These are phyloP conservation scores for Penicillium sp. DNA, from an alignment of 2,329 filamentous ascomycete species.

Conservation along the genomic window DNA sequence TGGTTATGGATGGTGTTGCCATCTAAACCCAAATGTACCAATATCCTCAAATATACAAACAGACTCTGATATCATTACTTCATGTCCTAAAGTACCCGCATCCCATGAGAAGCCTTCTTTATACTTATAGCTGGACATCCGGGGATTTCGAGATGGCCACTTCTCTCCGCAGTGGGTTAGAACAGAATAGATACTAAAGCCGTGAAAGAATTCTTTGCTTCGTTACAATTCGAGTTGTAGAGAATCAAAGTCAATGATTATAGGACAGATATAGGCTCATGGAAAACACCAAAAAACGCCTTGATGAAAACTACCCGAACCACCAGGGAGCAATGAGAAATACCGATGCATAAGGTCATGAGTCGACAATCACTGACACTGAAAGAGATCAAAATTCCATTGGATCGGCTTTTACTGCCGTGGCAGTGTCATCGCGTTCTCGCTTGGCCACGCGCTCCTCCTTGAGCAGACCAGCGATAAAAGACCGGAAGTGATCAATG, in stretches of 20 bases:
- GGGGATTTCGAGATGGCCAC: too few species aligned
- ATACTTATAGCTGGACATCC: too few species aligned
- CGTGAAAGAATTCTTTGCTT: neutral
- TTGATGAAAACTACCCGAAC: neutral
- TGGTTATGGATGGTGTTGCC: neutral
- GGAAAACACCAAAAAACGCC: constrained; percentile 9
- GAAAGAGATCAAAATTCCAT: constrained; percentile 62
- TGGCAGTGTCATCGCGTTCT: constrained; percentile 50
- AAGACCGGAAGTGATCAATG: constrained; percentile 81
- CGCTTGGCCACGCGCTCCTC: constrained; percentile 61
- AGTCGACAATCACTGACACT: constrained; percentile 1
- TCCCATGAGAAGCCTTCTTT: too few species aligned
- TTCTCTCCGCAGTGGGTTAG: too few species aligned
- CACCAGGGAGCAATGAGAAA: constrained; percentile 1
- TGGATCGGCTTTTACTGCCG: constrained; percentile 44
- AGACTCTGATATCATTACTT: neutral
- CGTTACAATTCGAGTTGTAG: neutral
- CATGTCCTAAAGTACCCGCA: too few species aligned
- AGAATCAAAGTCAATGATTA: neutral
- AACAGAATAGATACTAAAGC: too few species aligned
- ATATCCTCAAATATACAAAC: constrained; percentile 7
- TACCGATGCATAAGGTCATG: constrained; percentile 21
- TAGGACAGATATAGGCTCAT: neutral
- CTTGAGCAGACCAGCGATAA: constrained; percentile 75
- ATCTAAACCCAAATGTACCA: constrained; percentile 4